A percentile compares a stretch with the other conserved stretches of the same genome.
These are phyloP conservation scores for Buxus sempervirens DNA, from an alignment of 164 flowering plant genomes.

Conservation along the genomic window DNA sequence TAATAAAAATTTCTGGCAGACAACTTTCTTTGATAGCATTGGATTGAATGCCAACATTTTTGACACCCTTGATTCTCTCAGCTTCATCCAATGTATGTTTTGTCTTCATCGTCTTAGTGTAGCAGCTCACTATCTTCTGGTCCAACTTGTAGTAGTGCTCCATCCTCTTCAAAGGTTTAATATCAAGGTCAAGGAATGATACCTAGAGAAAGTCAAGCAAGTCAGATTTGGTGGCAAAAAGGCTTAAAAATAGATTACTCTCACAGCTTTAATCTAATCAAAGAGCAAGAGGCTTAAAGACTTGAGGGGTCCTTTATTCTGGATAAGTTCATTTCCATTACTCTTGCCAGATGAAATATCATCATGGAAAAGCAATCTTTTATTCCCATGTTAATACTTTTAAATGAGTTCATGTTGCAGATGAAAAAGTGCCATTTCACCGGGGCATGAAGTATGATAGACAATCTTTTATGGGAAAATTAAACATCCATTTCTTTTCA, in stretches of 20 bases:
- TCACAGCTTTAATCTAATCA: no score
- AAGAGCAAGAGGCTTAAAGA: no score
- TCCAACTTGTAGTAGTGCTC: constrained; percentile 69
- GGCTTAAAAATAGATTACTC: background rate
- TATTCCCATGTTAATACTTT: no score
- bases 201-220: constrained; percentile 38
- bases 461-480: background rate
- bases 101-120: constrained; percentile 31
- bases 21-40: no score
- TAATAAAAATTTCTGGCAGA: no score
- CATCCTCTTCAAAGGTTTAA: constrained; percentile 82
- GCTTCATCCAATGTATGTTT: constrained; percentile 4
- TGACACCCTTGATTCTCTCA: background rate
- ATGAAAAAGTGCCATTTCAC: no score
- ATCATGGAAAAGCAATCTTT: no score
- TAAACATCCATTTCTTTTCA: background rate
- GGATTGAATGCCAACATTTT: background rate
- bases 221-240: constrained; percentile 3
- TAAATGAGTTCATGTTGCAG: no score
- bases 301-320: no score
- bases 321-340: background rate
- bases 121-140: constrained; percentile 62
- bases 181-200: constrained; percentile 75
- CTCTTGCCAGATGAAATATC: no score
- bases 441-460: no score